Conservation (phyloP, 1,284 basidiomycete genomes). For the Ustilago nuda region DNA sequence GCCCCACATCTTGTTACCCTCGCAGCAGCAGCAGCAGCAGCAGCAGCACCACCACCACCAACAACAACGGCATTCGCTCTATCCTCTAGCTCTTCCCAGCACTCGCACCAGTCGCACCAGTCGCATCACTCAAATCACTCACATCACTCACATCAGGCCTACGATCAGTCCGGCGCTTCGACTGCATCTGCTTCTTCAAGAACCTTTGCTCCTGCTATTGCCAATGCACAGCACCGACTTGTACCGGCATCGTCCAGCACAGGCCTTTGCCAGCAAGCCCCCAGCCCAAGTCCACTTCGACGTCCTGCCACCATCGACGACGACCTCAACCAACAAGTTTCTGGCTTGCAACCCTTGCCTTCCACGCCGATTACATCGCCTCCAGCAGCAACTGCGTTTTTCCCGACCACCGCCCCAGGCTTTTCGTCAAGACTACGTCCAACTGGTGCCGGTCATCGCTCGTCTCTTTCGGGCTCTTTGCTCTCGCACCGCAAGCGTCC, state of each 20-base stretch:
- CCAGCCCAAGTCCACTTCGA: conserved; percentile 4
- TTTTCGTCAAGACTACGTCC: conserved; percentile 12
- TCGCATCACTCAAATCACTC: conserved; percentile 20
- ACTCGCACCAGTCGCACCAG: conserved; percentile 25
- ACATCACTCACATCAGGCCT: conserved; percentile 5
- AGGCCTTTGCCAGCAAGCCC: conserved; percentile 10
- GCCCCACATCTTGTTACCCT: conserved; percentile 14
- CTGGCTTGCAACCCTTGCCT: neutral
- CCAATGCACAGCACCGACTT: conserved; percentile 17
- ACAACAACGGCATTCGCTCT: neutral
- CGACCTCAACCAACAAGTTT: neutral
- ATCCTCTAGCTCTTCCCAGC: conserved; percentile 25
- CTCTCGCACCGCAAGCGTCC: conserved; percentile 45
- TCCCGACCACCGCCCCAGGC: conserved; percentile 4
- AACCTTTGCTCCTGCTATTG: conserved; percentile 4
- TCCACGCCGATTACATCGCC: neutral
- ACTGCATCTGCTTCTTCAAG: conserved; percentile 16
- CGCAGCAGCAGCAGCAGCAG: neutral
- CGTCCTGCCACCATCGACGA: conserved; percentile 16
- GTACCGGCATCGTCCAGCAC: conserved; percentile 13
- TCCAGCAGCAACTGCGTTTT: neutral
- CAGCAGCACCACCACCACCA: neutral
- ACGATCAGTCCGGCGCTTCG: conserved; percentile 5
- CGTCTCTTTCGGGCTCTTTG: conserved; percentile 27
- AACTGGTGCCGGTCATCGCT: conserved; percentile 20